These are phyloP conservation scores for Decorospora gaudefroyi DNA, from an alignment of 2,329 filamentous ascomycete genomes.

Conservation along the genomic window DNA sequence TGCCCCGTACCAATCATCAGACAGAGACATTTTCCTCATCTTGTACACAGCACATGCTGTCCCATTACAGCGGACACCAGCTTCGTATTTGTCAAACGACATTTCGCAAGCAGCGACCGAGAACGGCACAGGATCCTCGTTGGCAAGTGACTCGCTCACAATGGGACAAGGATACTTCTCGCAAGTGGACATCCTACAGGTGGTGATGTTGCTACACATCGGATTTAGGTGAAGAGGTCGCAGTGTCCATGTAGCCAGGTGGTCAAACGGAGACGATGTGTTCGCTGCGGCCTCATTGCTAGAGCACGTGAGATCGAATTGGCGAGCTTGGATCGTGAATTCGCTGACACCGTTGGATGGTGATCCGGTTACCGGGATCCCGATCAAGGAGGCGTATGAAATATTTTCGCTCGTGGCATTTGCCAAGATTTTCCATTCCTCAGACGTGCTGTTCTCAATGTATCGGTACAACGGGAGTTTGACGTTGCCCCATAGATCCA, in stretches of 20 bases:
- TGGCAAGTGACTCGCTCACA: constrained; percentile 23
- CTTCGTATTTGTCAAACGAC: constrained; percentile 27
- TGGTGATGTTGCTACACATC: constrained; percentile 4
- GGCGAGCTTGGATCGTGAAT: constrained; percentile 28
- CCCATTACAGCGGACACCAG: constrained; percentile 25
- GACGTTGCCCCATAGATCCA: constrained; percentile 39
- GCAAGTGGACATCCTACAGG: constrained; percentile 11
- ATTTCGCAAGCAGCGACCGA: constrained; percentile 28
- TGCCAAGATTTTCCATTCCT: constrained; percentile 26
- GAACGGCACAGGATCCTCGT: neutral
- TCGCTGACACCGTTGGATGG: constrained; percentile 18
- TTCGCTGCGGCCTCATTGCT: constrained; percentile 17
- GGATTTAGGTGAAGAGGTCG: neutral
- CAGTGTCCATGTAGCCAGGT: constrained; percentile 27
- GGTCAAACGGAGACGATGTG: constrained; percentile 8
- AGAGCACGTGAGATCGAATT: constrained; percentile 34
- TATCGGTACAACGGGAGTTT: constrained; percentile 33
- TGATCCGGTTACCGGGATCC: constrained; percentile 26
- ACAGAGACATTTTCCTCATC: constrained; percentile 29
- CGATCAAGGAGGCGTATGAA: constrained; percentile 36
- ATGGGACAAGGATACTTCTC: constrained; percentile 26
- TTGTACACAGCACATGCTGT: constrained; percentile 21
- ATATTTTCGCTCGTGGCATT: constrained; percentile 15
- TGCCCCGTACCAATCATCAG: constrained; percentile 20
- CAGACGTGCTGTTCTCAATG: constrained; percentile 23